phyloP scores from a whole-genome alignment of 257 asterid species.

The Nicotiana undulata region DNA sequence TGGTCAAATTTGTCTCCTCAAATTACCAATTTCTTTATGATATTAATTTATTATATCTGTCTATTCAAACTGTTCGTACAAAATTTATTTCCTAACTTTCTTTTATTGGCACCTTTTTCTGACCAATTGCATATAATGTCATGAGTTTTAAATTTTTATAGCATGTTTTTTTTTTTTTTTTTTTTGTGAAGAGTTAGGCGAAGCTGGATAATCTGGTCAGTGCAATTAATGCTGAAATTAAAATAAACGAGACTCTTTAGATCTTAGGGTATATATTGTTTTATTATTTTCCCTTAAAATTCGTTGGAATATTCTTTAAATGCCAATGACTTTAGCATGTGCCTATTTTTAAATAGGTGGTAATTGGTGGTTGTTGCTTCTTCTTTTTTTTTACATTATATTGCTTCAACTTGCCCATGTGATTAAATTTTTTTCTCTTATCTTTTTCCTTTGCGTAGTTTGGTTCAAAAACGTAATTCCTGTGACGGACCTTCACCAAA shows the following conservation, averaged over 20 bases:
- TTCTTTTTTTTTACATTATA: not conserved
- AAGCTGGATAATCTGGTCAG: not conserved
- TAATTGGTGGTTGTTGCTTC: not conserved
- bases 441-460: not conserved
- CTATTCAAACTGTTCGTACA: not conserved
- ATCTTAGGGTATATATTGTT: not conserved
- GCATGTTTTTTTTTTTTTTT: not conserved
- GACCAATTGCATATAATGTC: not conserved
- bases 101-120: not conserved
- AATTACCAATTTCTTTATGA: not conserved
- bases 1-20: conserved; percentile 5
- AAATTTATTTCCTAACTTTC: not conserved
- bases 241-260: not conserved
- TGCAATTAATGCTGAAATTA: not conserved
- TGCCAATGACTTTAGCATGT: conserved; percentile 1
- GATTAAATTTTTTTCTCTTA: not conserved
- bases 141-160: not conserved
- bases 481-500: not conserved
- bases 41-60: not conserved
- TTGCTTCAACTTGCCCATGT: not conserved
- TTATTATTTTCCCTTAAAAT: not conserved
- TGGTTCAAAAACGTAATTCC: not conserved
- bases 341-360: not conserved
- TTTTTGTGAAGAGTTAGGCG: not conserved
- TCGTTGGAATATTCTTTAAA: conserved; percentile 2